A percentile compares a stretch with the other conserved stretches of the same genome.
Conservation (phyloP, 2,329 filamentous ascomycete genomes). For the Cordyceps javanica region DNA sequence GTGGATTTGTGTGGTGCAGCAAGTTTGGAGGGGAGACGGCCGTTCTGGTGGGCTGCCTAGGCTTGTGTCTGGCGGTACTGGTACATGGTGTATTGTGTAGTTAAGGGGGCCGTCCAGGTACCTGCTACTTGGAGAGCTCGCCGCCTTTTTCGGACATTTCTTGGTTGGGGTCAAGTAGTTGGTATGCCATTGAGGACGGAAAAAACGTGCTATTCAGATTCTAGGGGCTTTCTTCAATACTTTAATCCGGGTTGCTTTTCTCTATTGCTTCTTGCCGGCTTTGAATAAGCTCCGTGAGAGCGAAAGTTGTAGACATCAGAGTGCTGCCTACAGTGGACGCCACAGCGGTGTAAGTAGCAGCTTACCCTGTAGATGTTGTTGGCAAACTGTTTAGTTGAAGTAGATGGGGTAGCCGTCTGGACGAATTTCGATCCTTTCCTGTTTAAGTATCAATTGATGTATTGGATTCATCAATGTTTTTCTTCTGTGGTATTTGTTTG, state of each 20-base stretch:
- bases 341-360: not conserved
- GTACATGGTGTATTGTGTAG: not conserved
- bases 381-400: no score
- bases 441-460: no score
- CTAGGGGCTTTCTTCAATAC: not conserved
- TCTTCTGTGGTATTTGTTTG: no score
- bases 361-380: not conserved
- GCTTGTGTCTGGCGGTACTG: not conserved
- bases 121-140: not conserved
- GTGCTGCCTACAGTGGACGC: not conserved
- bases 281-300: not conserved
- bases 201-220: not conserved
- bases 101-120: not conserved
- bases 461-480: no score
- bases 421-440: no score
- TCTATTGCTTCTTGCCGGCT: no score
- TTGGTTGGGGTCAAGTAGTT: not conserved
- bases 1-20: conserved; percentile 8
- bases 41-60: conserved; percentile 2
- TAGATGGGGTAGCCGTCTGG: no score
- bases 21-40: not conserved
- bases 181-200: not conserved
- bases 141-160: not conserved
- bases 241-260: no score
- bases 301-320: not conserved